phyloP scores from a whole-genome alignment of 2,329 filamentous ascomycete genomes.

The Didymosphaeria variabile region DNA sequence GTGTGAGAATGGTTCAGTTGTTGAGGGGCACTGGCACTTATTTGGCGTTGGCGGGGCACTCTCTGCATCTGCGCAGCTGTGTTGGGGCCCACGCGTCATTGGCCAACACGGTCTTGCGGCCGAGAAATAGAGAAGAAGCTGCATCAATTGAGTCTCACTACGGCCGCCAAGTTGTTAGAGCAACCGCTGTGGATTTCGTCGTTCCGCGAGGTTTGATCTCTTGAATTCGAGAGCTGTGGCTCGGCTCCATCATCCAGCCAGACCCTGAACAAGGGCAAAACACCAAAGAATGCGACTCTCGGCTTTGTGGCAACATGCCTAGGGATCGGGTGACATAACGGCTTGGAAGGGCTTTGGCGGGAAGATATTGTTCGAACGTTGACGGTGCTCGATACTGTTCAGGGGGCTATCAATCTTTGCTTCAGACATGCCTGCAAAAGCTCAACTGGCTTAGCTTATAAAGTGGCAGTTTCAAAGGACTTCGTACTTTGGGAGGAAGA shows the following conservation, averaged over 20 bases:
- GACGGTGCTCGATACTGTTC: not conserved
- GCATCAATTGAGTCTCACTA: constrained; percentile 15
- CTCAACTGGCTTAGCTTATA: not conserved
- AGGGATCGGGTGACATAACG: not conserved
- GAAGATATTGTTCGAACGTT: not conserved
- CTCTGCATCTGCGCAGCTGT: constrained; percentile 16
- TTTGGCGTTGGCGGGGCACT: constrained; percentile 26
- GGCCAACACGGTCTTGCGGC: constrained; percentile 23
- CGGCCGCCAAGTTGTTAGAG: constrained; percentile 13
- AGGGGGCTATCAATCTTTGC: not conserved
- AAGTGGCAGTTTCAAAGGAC: not conserved
- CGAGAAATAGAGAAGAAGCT: constrained; percentile 12
- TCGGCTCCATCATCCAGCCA: not conserved
- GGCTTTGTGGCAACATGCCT: not conserved
- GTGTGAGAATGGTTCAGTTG: constrained; percentile 28
- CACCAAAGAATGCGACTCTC: constrained; percentile 1
- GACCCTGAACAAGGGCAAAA: constrained; percentile 1
- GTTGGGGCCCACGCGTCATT: constrained; percentile 15
- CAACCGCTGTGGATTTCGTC: constrained; percentile 7
- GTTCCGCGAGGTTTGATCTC: not conserved
- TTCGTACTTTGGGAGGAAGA: not conserved
- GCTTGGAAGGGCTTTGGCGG: not conserved
- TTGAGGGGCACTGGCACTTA: constrained; percentile 25
- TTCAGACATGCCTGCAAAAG: not conserved
- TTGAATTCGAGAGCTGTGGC: not conserved